Evolutionary conservation across 2,329 filamentous ascomycete genomes (phyloP).

Genomic region (Fusarium acutatum): DNA sequence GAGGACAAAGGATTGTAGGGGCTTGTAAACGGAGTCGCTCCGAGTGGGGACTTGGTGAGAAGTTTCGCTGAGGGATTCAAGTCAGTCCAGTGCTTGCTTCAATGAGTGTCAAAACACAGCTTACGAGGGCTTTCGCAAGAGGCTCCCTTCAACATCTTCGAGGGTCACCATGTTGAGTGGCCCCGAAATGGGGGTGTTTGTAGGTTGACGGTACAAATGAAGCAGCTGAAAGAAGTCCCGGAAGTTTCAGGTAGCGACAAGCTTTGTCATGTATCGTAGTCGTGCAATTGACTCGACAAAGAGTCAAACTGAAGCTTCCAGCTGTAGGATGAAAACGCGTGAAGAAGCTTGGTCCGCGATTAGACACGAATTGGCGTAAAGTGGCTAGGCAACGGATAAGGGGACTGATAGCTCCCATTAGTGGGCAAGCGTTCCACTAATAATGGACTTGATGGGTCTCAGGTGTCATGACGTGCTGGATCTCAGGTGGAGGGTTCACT

Average conservation of each 20-base stretch:
- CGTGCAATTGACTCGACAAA: neutral
- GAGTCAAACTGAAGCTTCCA: neutral
- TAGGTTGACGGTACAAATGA: neutral
- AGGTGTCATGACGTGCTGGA: conserved; percentile 32
- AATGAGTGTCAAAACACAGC: conserved; percentile 3
- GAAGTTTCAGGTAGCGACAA: neutral
- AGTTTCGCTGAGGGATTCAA: conserved; percentile 40
- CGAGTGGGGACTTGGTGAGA: conserved; percentile 58
- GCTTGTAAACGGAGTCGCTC: conserved; percentile 70
- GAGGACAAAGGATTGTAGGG: conserved; percentile 78
- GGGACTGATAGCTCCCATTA: neutral
- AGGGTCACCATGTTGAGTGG: conserved; percentile 46
- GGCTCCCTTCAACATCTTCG: conserved; percentile 45
- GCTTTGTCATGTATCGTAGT: neutral
- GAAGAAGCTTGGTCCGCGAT: conserved; percentile 29
- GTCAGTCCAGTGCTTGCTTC: neutral
- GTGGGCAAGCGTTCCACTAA: neutral
- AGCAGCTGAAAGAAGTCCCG: neutral
- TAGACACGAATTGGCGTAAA: conserved; percentile 41
- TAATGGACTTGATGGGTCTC: neutral
- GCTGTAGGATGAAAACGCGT: conserved; percentile 28
- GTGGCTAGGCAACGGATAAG: conserved; percentile 35
- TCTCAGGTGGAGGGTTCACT: conserved; percentile 21
- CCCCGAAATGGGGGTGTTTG: neutral
- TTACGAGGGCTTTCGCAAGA: conserved; percentile 48